Base-by-base conservation (phyloP, 73 alveolate species). In the Uronychia setigera region DNA sequence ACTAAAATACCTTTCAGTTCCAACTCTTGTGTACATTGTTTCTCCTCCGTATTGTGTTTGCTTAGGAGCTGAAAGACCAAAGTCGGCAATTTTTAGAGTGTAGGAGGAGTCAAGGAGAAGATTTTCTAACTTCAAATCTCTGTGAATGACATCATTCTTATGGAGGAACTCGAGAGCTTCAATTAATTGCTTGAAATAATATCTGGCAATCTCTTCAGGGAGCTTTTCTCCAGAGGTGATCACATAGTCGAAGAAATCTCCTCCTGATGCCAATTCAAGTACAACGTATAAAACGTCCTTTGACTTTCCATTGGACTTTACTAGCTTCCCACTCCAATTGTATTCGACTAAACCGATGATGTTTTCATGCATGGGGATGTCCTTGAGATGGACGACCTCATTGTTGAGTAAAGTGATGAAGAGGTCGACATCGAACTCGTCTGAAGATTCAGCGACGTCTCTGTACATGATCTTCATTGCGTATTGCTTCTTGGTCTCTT, bases 41-140 rank as follows among this genome's bases (percentile, higher is more conserved):
- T 90, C 95, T 0, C 88, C 82, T 0, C 95, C 95, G 59, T 89
- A 89, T 26, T 76, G 35, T 1, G 92, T 84, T 35, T 84, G 92
- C 60, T 87, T 83, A 0, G 94, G 87, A 0, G 93, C 88, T 1
- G 99, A 97, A 29, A 97, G 92, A 27, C 99, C 99, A 77, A 97
- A 97, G 80, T 97, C 99, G 34, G 99, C 98, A 35, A 97, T 95
- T 83, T 95, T 97, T 57, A 97, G 84, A 33, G 92, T 88, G 80
- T 77, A 92, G 30, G 90, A 81, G 76, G 86, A 88, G 86, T 97
- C 99, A 19, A 97, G 87, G 27, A 97, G 91, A 59, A 97, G 92
- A 84, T 97, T 97, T 89, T 97, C 99, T 9, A 96, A 95, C 80
- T 97, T 97, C 30, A 97, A 92, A 84, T 97, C 99, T 91, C 99